A percentile compares a stretch with the other conserved stretches of the same genome.
These are phyloP conservation scores for Deinandra increscens DNA, from an alignment of 129 eudicot genomes.

Conservation along the genomic window DNA sequence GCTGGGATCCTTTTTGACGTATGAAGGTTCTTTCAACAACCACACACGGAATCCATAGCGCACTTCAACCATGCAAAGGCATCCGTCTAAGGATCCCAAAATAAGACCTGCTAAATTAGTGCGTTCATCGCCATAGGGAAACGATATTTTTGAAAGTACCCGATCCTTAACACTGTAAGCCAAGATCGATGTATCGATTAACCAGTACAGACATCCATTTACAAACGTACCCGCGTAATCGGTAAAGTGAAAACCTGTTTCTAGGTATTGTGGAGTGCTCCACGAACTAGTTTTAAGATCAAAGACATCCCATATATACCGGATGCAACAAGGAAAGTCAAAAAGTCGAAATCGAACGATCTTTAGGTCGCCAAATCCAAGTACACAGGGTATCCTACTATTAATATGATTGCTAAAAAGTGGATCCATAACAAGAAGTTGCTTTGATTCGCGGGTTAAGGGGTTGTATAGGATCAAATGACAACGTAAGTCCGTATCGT, in stretches of 20 bases:
- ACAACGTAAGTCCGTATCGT: neutral
- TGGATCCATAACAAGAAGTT: neutral
- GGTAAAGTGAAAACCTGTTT: neutral
- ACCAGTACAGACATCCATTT: constrained; percentile 10
- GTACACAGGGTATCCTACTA: neutral
- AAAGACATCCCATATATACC: neutral
- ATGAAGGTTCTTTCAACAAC: constrained; percentile 17
- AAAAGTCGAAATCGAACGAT: neutral
- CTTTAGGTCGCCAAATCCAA: neutral
- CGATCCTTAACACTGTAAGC: constrained; percentile 13
- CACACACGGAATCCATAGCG: neutral
- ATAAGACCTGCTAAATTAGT: neutral
- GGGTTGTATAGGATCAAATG: constrained; percentile 24
- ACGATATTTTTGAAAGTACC: neutral
- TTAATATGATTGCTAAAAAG: neutral
- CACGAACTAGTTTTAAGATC: constrained; percentile 13
- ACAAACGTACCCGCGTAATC: neutral
- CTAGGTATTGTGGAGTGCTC: neutral
- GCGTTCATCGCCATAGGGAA: too few species aligned
- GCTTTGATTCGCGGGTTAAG: constrained; percentile 12
- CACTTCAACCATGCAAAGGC: constrained; percentile 12
- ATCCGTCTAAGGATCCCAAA: constrained; percentile 12
- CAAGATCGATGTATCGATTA: neutral
- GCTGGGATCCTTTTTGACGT: too few species aligned
- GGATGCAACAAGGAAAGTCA: neutral